Percentiles rank a stretch among this genome's conserved stretches.
Conservation (phyloP, 352 stramenopile genomes). For the Phytopythium ostracodes region DNA sequence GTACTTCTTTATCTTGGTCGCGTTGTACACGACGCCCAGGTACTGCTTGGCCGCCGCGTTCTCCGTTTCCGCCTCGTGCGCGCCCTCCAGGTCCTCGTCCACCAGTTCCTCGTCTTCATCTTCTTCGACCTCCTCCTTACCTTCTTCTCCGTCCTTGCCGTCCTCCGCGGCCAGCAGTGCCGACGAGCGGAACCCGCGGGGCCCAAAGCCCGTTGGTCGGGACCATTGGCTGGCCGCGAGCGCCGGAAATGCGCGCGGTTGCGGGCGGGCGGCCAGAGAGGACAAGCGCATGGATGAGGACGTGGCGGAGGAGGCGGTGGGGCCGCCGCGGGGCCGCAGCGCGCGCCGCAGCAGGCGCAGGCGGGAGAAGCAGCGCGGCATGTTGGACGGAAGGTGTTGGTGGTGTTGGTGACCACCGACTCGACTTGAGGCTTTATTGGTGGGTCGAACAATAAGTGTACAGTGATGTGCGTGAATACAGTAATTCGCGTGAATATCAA, state of each 20-base stretch:
- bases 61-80: conserved; percentile 29
- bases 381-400: not conserved
- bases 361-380: conserved; percentile 3
- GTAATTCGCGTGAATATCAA: too few species aligned
- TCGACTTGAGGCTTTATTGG: not conserved
- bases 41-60: conserved; percentile 33
- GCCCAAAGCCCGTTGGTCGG: not conserved
- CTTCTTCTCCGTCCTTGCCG: conserved; percentile 9
- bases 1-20: conserved; percentile 79
- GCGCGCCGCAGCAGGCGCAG: conserved; percentile 1
- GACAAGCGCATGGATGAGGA: not conserved
- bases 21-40: conserved; percentile 67
- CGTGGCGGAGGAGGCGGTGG: not conserved
- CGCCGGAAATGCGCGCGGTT: not conserved
- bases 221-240: not conserved
- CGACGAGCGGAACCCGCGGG: conserved; percentile 4
- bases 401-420: not conserved
- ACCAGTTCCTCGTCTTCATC: conserved; percentile 24
- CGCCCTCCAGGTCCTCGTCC: conserved; percentile 18
- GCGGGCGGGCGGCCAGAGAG: not conserved
- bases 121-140: conserved; percentile 9
- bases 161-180: not conserved
- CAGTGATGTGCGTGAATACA: too few species aligned
- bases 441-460: not conserved
- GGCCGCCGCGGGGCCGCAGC: not conserved